Base-by-base conservation (phyloP, 305 asterid species). In the Fraxinus dipetala region DNA sequence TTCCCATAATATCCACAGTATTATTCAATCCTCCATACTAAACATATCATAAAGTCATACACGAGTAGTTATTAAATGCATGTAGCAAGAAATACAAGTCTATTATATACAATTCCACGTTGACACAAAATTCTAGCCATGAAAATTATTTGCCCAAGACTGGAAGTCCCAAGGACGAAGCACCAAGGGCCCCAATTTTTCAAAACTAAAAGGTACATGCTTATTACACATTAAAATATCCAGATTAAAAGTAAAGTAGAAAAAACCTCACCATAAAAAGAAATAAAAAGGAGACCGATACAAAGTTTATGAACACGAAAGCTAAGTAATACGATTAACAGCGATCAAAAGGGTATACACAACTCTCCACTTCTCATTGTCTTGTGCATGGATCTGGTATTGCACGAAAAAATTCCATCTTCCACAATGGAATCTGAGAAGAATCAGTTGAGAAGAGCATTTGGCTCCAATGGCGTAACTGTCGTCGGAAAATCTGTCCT, bases 401-500 rank as follows among this genome's bases (percentile, higher is more conserved):
- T 16, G 22, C 40, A 4, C 0, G 10, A 14, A 5, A 69, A 28
- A 69, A 69, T 69, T 69, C 9, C 31, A 2, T 69, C 75, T 30
- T 14, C 35, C 75, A 28, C 4, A 11, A 69, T 26, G 22, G 40
- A 69, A 13, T 30, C 8, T 5, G 22, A 30, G 40, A 69, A 26
- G 40, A 67, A 79, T 13, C 40, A 72, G 82, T 65, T 51, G 35
- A 77, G 77, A 56, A 30, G 81, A 18, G 67, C 18, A 51, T 40
- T 5, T 1, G 84, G 76, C 54, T 81, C 78, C 87, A 93, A 78
- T 20, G 96, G 97, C 85, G 24, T 70, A 26, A 94, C 98, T 2
- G 91, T 75, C 2, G 81, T 79, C 0, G 99, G 97, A 84, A 84
- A 94, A 85, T 96, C 99, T 0, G 87, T 91, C 84, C 99, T 89